phyloP scores from a whole-genome alignment of 441 rosid species.

The Manihot esculenta region DNA sequence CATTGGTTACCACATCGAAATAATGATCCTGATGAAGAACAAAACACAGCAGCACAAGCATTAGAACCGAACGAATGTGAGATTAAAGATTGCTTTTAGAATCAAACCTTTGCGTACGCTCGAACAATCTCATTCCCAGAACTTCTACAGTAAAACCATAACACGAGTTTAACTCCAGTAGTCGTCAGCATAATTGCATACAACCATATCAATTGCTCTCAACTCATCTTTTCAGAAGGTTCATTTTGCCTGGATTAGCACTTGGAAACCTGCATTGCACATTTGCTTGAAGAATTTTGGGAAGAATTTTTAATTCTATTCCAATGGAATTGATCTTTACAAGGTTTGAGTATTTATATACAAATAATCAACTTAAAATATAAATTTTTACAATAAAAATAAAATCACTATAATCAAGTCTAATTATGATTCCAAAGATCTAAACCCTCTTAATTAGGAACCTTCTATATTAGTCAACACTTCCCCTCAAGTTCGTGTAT shows the following conservation, averaged over 20 bases:
- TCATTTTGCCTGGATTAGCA: constrained; percentile 57
- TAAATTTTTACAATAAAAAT: no score
- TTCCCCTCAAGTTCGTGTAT: no score
- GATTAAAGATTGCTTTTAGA: not conserved
- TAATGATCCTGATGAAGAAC: constrained; percentile 60
- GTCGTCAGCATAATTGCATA: constrained; percentile 71
- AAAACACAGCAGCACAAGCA: not conserved
- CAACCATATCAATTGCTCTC: constrained; percentile 56
- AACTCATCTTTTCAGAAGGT: constrained; percentile 45
- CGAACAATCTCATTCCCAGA: constrained; percentile 79
- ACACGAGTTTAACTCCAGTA: constrained; percentile 59
- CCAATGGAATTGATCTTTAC: no score
- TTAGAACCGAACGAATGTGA: not conserved
- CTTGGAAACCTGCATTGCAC: constrained; percentile 57
- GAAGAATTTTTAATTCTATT: no score
- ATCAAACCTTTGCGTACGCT: constrained; percentile 77
- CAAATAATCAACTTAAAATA: no score
- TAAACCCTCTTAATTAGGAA: no score
- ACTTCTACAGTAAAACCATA: constrained; percentile 79
- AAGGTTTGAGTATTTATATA: no score
- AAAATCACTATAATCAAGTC: no score
- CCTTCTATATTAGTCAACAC: no score
- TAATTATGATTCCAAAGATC: no score
- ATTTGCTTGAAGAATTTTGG: no score
- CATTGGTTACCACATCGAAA: constrained; percentile 75